These are phyloP conservation scores for Aspergillus fijiensis DNA, from an alignment of 2,329 filamentous ascomycete genomes.

Conservation along the genomic window DNA sequence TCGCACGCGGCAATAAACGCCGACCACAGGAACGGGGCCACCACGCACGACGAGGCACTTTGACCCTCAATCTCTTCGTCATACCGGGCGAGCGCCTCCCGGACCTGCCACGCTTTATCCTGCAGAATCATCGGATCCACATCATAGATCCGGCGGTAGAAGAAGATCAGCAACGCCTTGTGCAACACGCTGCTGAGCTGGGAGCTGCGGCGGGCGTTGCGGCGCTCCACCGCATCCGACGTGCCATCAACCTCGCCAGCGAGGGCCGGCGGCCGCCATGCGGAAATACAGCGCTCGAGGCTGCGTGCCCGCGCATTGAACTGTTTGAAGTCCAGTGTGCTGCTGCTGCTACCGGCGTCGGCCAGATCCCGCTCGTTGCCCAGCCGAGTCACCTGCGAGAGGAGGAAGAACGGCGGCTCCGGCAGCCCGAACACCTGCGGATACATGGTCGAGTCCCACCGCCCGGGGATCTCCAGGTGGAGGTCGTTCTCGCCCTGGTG, in stretches of 20 bases:
- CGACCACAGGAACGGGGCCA: constrained; percentile 45
- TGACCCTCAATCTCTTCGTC: constrained; percentile 16
- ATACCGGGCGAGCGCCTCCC: constrained; percentile 40
- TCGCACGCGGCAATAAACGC: constrained; percentile 48
- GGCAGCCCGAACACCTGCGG: constrained; percentile 49
- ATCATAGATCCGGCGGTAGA: constrained; percentile 47
- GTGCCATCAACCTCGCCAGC: background rate
- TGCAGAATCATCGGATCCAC: constrained; percentile 45
- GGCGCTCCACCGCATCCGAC: background rate
- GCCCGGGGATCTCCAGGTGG: constrained; percentile 43
- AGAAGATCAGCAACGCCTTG: constrained; percentile 47
- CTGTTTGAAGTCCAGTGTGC: constrained; percentile 25
- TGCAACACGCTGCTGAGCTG: constrained; percentile 43
- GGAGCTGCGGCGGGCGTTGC: constrained; percentile 19
- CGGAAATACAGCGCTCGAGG: constrained; percentile 34
- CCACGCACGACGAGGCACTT: constrained; percentile 13
- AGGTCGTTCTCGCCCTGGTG: constrained; percentile 48
- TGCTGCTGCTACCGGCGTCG: constrained; percentile 14
- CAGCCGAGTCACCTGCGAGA: constrained; percentile 46
- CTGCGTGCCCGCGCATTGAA: constrained; percentile 35
- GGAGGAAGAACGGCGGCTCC: constrained; percentile 42
- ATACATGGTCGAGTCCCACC: constrained; percentile 45
- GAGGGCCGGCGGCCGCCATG: constrained; percentile 13
- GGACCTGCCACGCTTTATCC: constrained; percentile 35
- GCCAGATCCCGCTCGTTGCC: constrained; percentile 44